These are phyloP conservation scores for Rhododendron simsii DNA, from an alignment of 148 eudicot species.

Conservation along the genomic window DNA sequence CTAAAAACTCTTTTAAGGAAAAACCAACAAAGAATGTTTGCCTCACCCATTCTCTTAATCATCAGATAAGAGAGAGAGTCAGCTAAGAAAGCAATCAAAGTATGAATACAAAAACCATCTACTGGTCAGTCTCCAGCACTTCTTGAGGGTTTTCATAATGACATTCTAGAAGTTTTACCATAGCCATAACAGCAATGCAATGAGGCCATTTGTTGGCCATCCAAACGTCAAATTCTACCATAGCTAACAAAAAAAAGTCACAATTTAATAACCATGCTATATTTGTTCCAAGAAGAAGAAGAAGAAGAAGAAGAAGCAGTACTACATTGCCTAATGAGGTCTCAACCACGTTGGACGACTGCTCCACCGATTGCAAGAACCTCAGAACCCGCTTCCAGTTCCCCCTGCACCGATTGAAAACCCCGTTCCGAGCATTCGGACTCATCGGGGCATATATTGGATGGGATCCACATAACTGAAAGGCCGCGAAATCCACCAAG, in stretches of 20 bases:
- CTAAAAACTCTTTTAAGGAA: background rate
- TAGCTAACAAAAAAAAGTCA: background rate
- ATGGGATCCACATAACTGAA: conserved; percentile 59
- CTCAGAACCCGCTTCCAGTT: conserved; percentile 88
- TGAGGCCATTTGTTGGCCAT: background rate
- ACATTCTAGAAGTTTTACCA: background rate
- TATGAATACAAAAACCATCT: background rate
- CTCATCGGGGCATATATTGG: conserved; percentile 42
- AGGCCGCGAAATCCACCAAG: conserved; percentile 74
- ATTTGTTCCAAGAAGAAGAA: background rate
- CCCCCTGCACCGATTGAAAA: conserved; percentile 50
- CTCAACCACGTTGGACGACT: conserved; percentile 64
- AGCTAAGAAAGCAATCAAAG: background rate
- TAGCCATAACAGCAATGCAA: background rate
- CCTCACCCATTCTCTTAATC: background rate
- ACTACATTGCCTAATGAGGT: conserved; percentile 83
- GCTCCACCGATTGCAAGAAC: conserved; percentile 81
- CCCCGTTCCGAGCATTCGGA: conserved; percentile 29
- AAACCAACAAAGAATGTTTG: background rate
- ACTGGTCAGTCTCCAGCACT: background rate
- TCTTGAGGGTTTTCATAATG: background rate
- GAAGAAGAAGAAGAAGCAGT: conserved; percentile 21
- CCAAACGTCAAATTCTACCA: background rate
- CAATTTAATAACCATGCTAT: background rate
- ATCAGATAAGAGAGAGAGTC: background rate